Base-by-base conservation (phyloP, 768 basidiomycete genomes). In the Coprinopsis sp. region DNA sequence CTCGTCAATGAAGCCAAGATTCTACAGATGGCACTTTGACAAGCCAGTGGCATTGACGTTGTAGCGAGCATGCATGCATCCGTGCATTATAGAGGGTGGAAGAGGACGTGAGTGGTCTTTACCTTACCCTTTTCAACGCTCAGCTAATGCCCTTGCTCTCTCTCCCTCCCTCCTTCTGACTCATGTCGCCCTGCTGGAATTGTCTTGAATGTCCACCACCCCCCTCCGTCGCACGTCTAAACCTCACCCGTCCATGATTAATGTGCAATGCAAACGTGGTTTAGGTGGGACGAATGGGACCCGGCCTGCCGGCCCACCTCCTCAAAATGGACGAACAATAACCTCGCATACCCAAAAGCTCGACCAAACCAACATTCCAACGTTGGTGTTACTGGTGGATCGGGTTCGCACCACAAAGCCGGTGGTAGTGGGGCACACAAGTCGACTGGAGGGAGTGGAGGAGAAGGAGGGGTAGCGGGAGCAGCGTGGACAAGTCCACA, bases 11-110 rank as follows among this genome's bases (percentile, higher is more conserved):
- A 95, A 66, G 94, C 94, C 10, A 95, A 97, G 65, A 73, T 97
- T n/a, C 76, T 94, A 54, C 73, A 75, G 52, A 62, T 67, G 3
- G 81, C 84, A 68, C 31, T 84, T 81, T 67, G 80, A 83, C 48
- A 82, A 85, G 55, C 64, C 71, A 14, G 82, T 71, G 45, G 77
- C 82, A 1, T 72, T 78, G 33, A 74, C 78, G 4, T 82, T 5
- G 62, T 65, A 8, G 64, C 77, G 2, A 94, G 94, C 5, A 79
- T 81, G 3, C 91, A 95, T 57, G 97, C 91, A 66, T 84, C 88
- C 51, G 94, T 99, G 30, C 96, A 99, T 64, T 99, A 99, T 74
- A 96, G 97, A 66, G 96, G 96, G 7, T 99, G 96, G 96, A 99
- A 97, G 64, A 88, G 91, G 65, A 94, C 91, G 91, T 94, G 61